phyloP scores from a whole-genome alignment of 2,329 filamentous ascomycete genomes.

The Colletotrichum sp. region DNA sequence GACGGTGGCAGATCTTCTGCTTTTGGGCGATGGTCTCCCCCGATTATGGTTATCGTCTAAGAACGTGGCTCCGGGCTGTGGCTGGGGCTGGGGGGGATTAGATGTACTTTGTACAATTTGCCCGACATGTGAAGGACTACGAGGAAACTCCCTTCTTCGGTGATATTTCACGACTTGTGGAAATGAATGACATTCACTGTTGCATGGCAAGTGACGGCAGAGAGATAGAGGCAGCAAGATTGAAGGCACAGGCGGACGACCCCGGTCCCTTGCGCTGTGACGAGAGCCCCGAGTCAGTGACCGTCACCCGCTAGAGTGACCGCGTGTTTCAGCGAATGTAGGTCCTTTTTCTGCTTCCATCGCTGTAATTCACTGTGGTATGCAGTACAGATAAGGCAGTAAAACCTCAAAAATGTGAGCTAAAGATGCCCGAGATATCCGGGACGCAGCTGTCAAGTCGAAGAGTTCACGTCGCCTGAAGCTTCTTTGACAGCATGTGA shows the following conservation, averaged over 20 bases:
- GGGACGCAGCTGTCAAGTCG: background rate
- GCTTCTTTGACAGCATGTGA: background rate
- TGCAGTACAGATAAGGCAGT: background rate
- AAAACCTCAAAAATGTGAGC: background rate
- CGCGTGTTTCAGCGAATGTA: constrained; percentile 10
- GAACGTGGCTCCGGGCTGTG: background rate
- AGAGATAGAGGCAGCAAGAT: background rate
- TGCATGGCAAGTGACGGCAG: background rate
- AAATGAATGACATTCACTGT: background rate
- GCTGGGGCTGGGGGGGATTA: background rate
- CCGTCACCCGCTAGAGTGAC: background rate
- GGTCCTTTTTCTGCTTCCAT: background rate
- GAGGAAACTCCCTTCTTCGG: background rate
- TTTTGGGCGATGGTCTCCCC: background rate
- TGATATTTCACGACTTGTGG: background rate
- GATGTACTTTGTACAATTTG: background rate
- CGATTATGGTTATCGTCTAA: background rate
- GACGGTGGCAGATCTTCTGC: background rate
- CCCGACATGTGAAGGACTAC: background rate
- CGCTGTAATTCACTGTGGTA: background rate
- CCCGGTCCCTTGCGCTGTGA: background rate
- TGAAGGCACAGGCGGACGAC: background rate
- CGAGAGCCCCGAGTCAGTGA: constrained; percentile 3
- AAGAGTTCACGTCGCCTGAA: background rate
- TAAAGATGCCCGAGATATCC: background rate